Conservation (phyloP, 1,284 basidiomycete species). For the Tausonia pullulans region DNA sequence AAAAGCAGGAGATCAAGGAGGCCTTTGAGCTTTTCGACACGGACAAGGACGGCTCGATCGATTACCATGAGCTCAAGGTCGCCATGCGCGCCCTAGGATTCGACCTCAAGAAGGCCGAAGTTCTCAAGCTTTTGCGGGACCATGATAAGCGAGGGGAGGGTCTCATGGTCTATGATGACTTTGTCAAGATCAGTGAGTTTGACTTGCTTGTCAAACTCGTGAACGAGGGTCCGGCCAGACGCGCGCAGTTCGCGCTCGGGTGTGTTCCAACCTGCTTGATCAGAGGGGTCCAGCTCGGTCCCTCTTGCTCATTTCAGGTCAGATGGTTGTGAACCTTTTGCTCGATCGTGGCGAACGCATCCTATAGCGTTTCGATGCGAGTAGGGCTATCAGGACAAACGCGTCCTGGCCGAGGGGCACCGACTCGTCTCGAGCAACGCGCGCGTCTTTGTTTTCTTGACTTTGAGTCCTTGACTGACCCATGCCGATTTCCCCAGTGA, state of each 20-base stretch:
- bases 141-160: conserved; percentile 80
- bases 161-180: conserved; percentile 90
- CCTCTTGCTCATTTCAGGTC: too few relatives aligned
- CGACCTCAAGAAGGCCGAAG: conserved; percentile 96
- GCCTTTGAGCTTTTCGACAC: conserved; percentile 99
- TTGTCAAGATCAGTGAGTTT: conserved; percentile 90
- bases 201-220: background rate
- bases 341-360: too few relatives aligned
- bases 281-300: too few relatives aligned
- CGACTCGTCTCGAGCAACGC: too few relatives aligned
- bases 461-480: background rate
- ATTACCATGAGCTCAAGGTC: conserved; percentile 98
- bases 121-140: conserved; percentile 85
- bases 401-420: too few relatives aligned
- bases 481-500: conserved; percentile 50
- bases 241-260: too few relatives aligned
- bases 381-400: too few relatives aligned
- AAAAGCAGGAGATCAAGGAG: conserved; percentile 95
- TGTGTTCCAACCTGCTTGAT: too few relatives aligned
- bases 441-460: too few relatives aligned
- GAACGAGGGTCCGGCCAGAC: too few relatives aligned
- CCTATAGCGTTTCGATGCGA: too few relatives aligned
- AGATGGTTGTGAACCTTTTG: too few relatives aligned
- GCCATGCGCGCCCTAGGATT: conserved; percentile 97
- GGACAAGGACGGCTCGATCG: conserved; percentile 92